phyloP scores from a whole-genome alignment of 2,329 filamentous ascomycete genomes.

The Penicillium sp. region DNA sequence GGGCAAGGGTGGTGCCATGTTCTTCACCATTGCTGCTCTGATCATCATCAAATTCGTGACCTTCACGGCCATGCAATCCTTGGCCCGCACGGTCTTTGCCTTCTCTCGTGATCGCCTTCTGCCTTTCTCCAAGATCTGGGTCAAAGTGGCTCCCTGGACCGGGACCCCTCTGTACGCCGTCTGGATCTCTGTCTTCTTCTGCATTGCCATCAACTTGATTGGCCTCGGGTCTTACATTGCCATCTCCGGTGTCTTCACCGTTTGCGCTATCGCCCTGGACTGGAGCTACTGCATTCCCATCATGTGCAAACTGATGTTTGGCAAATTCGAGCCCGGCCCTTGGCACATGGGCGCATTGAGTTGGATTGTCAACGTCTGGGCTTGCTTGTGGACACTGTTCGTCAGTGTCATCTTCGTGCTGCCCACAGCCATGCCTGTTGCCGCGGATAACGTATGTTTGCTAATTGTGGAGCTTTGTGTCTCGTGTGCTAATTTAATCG shows the following conservation, averaged over 20 bases:
- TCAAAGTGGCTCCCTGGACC: constrained; percentile 49
- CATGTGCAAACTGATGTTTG: constrained; percentile 51
- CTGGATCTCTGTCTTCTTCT: constrained; percentile 56
- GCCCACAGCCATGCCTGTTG: constrained; percentile 50
- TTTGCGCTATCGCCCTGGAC: constrained; percentile 46
- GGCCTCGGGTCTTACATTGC: constrained; percentile 47
- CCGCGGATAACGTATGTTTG: constrained; percentile 41
- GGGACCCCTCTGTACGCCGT: constrained; percentile 54
- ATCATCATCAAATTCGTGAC: constrained; percentile 59
- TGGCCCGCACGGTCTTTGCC: constrained; percentile 55
- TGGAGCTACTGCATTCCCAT: constrained; percentile 58
- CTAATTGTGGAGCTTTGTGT: neutral
- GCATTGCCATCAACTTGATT: constrained; percentile 59
- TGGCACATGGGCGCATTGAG: constrained; percentile 51
- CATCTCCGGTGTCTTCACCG: constrained; percentile 46
- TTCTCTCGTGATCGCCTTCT: constrained; percentile 55
- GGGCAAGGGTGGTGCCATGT: constrained; percentile 53
- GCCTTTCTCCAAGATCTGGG: constrained; percentile 50
- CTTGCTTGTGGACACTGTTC: constrained; percentile 54
- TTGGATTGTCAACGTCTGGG: constrained; percentile 47
- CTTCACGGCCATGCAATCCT: constrained; percentile 57
- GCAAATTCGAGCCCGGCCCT: constrained; percentile 51
- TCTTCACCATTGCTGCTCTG: constrained; percentile 57
- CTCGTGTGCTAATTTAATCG: constrained; percentile 1
- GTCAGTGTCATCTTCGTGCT: constrained; percentile 56